These are phyloP conservation scores for Carex pumila DNA, from an alignment of 176 grass and related monocot genomes.

Conservation along the genomic window DNA sequence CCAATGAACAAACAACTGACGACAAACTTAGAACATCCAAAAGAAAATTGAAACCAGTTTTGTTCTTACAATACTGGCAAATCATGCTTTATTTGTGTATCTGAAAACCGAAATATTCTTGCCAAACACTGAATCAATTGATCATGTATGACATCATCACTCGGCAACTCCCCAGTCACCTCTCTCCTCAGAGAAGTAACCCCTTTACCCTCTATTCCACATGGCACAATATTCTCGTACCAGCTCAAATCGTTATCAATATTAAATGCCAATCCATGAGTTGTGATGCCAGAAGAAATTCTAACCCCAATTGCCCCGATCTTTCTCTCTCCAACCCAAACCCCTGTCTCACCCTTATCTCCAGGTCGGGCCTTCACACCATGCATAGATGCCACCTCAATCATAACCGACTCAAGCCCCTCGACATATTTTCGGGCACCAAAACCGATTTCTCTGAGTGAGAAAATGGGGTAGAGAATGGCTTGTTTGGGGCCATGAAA, in stretches of 20 bases:
- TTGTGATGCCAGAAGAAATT: conserved; percentile 72
- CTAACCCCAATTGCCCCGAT: conserved; percentile 92
- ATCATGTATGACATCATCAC: conserved; percentile 66
- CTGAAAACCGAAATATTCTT: conserved; percentile 39
- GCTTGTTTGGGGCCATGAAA: conserved; percentile 87
- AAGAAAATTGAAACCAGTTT: background rate
- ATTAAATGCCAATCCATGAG: conserved; percentile 74
- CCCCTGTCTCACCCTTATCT: conserved; percentile 56
- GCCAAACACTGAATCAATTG: conserved; percentile 64
- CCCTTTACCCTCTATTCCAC: conserved; percentile 65
- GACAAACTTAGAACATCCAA: background rate
- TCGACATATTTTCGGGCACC: conserved; percentile 83
- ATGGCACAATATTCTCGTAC: conserved; percentile 75
- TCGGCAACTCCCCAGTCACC: conserved; percentile 39
- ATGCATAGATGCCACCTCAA: conserved; percentile 58
- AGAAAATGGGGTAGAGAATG: conserved; percentile 71
- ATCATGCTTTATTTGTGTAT: conserved; percentile 2
- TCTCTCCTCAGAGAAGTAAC: conserved; percentile 69
- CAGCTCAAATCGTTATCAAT: conserved; percentile 60
- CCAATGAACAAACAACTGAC: background rate
- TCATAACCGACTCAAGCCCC: conserved; percentile 75
- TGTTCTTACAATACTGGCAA: conserved; percentile 1
- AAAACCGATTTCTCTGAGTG: conserved; percentile 45
- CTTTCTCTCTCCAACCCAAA: conserved; percentile 88
- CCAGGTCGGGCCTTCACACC: conserved; percentile 55